Evolutionary conservation across 2,329 filamentous ascomycete genomes (phyloP).

Genomic region (Fusarium mundagurra): DNA sequence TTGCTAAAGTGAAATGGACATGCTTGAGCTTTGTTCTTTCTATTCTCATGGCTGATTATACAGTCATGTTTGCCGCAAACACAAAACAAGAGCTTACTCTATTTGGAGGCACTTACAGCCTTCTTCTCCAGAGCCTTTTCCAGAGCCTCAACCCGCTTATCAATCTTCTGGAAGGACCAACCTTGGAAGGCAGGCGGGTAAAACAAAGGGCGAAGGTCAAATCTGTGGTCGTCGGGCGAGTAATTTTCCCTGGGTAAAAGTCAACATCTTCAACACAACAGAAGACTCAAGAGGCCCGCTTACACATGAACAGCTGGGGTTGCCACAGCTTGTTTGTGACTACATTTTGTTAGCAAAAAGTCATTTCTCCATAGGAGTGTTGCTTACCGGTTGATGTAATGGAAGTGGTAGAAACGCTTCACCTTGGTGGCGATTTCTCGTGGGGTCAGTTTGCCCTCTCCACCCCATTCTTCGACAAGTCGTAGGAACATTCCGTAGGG

Average conservation of each 20-base stretch:
- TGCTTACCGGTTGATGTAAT: conserved; percentile 12
- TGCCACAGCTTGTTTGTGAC: conserved; percentile 24
- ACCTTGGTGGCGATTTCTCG: conserved; percentile 46
- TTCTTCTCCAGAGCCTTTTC: conserved; percentile 38
- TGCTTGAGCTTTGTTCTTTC: neutral
- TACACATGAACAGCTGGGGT: conserved; percentile 19
- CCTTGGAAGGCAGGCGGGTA: conserved; percentile 48
- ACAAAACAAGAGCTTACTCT: neutral
- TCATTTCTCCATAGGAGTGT: neutral
- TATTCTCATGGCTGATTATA: neutral
- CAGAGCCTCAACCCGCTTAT: conserved; percentile 48
- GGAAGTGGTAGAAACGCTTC: conserved; percentile 50
- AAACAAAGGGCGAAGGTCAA: conserved; percentile 40
- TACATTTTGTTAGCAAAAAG: neutral
- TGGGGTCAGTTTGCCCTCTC: conserved; percentile 47
- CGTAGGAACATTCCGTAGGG: conserved; percentile 54
- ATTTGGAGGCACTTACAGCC: neutral
- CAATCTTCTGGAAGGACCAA: conserved; percentile 53
- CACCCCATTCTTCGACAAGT: conserved; percentile 52
- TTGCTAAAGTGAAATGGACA: neutral
- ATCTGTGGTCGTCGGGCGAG: conserved; percentile 43
- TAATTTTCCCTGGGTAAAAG: conserved; percentile 16
- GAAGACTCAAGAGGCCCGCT: neutral
- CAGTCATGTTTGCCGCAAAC: too few relatives aligned
- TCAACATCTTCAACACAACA: neutral